Conservation (phyloP, 495 filamentous ascomycete genomes). For the Pyrenopolyporus hunteri region DNA sequence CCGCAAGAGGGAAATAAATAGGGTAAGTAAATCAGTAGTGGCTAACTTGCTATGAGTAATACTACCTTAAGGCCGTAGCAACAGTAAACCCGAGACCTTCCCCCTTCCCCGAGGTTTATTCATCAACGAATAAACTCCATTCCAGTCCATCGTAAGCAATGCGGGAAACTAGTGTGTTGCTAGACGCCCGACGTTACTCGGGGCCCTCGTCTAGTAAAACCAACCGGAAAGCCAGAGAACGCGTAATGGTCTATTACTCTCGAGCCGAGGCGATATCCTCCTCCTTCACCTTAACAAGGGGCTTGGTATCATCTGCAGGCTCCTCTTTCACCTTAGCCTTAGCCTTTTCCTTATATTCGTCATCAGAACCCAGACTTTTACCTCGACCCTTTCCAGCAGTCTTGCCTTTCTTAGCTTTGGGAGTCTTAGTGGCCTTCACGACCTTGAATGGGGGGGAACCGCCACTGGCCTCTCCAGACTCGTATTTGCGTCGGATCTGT, state of each 20-base stretch:
- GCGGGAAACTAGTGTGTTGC: too few species aligned
- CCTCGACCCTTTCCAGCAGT: not conserved
- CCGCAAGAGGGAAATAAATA: too few species aligned
- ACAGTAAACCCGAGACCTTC: too few species aligned
- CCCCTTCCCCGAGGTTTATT: too few species aligned
- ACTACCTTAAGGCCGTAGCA: too few species aligned
- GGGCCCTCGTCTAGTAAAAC: too few species aligned
- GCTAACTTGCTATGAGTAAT: too few species aligned
- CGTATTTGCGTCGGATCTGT: constrained; percentile 33
- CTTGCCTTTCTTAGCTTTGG: constrained; percentile 20
- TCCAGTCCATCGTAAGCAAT: too few species aligned
- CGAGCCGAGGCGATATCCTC: not conserved
- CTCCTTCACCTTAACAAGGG: not conserved
- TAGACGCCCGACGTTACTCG: too few species aligned
- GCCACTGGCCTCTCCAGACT: not conserved
- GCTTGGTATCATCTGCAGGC: not conserved
- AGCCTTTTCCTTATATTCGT: not conserved
- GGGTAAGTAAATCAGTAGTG: too few species aligned
- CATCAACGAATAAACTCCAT: too few species aligned
- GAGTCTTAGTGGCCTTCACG: constrained; percentile 8
- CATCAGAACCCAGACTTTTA: not conserved
- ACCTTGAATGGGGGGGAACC: not conserved
- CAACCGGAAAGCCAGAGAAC: too few species aligned
- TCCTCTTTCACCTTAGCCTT: constrained; percentile 14
- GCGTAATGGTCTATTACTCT: not conserved